Base-by-base conservation (phyloP, 441 rosid species). In the Pelargonium australe region DNA sequence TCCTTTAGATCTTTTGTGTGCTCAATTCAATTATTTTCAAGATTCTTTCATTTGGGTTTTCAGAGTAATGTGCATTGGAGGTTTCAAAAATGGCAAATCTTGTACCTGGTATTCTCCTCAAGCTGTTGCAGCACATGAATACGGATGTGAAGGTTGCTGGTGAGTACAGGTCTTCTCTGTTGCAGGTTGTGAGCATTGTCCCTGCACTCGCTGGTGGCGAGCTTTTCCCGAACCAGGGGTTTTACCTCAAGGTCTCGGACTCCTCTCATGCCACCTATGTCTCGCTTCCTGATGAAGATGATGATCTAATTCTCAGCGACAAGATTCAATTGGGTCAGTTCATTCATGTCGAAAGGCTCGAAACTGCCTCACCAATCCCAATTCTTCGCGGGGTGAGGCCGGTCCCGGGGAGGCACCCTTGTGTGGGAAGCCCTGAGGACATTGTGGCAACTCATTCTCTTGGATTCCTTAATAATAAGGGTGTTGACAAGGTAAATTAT, bases 191-290 rank as follows among this genome's bases (percentile, higher is more conserved):
- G 75, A 89, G 99, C 78, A 95, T 95, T 64, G 97, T 95, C 0
- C 99, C 98, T 3, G 97, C 97, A 11, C 63, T 95, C 40, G 95
- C 99, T 7, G 97, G 97, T 23, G 95, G 96, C 14, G 99, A 92
- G 82, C 85, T 95, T 0, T 95, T 92, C 71, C 74, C 95, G 2
- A 92, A 92, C 70, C 90, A 95, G 60, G 99, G 99, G 4, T 95
- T 95, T 72, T 90, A 87, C 77, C 89, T 95, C n/a, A 95, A 87
- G 87, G 98, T 95, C 70, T 95, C 99, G 34, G 99, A 95, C 87
- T 95, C 99, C 1, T 95, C 97, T 41, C 99, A 90, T 74, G 99
- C 99, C 12, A 92, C 97, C 41, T 95, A 89, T 60, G 97, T 90
- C 4, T 92, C 98, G 70, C 83, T 95, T 19, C 94, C 97, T 75